Percentiles rank a stretch among this genome's conserved stretches.
Evolutionary conservation across 148 eudicot genomes (phyloP).

Genomic region (Chenopodium suecicum): DNA sequence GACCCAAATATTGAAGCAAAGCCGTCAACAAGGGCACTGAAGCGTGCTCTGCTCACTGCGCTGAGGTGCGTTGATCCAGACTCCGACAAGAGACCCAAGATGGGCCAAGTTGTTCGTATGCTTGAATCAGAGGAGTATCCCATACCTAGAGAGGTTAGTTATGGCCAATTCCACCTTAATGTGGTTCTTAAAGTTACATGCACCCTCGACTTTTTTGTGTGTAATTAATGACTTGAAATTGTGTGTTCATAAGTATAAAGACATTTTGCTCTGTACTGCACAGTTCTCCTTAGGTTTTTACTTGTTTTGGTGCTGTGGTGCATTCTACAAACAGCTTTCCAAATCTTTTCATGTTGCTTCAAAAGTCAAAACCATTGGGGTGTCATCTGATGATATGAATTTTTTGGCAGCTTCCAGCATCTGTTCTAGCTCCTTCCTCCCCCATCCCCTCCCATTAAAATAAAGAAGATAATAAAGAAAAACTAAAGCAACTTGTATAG

Average conservation of each 20-base stretch:
- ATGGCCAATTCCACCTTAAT: not conserved
- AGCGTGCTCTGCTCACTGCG: conserved; percentile 63
- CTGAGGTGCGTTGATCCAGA: conserved; percentile 74
- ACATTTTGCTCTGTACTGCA: not conserved
- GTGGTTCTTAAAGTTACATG: not conserved
- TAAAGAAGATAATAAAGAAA: no score
- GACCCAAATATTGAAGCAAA: conserved; percentile 55
- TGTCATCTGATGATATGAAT: not conserved
- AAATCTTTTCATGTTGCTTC: not conserved
- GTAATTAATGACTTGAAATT: not conserved
- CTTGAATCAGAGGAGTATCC: conserved; percentile 77
- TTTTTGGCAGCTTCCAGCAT: not conserved
- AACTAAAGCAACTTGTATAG: not conserved
- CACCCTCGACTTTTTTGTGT: not conserved
- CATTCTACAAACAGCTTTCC: not conserved
- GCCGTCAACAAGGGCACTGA: conserved; percentile 63
- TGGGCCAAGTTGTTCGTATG: conserved; percentile 77
- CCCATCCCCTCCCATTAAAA: not conserved
- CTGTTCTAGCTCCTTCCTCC: not conserved
- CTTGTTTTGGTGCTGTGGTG: not conserved
- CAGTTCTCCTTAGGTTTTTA: not conserved
- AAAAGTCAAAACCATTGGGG: not conserved
- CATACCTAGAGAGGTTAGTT: conserved; percentile 65
- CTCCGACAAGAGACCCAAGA: conserved; percentile 66
- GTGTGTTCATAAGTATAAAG: no score